These are phyloP conservation scores for Penicillium subrubescens DNA, from an alignment of 495 filamentous ascomycete species.

Conservation along the genomic window DNA sequence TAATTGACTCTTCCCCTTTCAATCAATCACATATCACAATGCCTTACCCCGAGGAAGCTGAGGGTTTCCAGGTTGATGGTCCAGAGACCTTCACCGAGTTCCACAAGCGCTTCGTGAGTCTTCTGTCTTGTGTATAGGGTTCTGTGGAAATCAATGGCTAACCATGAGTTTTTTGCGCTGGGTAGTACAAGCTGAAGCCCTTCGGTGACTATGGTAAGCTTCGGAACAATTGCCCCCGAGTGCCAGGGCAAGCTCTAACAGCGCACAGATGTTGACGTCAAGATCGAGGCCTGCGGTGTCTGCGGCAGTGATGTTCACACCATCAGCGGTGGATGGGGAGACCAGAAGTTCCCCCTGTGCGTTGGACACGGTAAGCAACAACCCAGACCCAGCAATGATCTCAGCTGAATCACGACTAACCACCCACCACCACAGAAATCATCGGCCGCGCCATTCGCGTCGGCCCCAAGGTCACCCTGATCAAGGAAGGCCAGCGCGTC, in stretches of 20 bases:
- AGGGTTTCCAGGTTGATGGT: constrained; percentile 71
- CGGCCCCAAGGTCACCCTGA: constrained; percentile 62
- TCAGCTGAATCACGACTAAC: background rate
- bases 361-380: constrained; percentile 60
- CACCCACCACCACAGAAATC: constrained; percentile 50
- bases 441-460: constrained; percentile 72
- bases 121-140: background rate
- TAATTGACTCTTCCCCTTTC: background rate
- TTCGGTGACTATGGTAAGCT: constrained; percentile 63
- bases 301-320: constrained; percentile 81
- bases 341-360: constrained; percentile 66
- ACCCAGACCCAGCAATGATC: no score
- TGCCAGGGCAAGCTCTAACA: constrained; percentile 1
- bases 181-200: constrained; percentile 73
- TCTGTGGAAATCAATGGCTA: background rate
- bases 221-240: no score
- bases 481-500: constrained; percentile 76
- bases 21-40: constrained; percentile 45
- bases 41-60: constrained; percentile 76
- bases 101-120: constrained; percentile 62
- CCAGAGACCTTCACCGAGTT: constrained; percentile 62
- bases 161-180: background rate
- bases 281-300: constrained; percentile 74
- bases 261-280: constrained; percentile 65
- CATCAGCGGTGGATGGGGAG: constrained; percentile 74